A percentile compares a stretch with the other conserved stretches of the same genome.
Evolutionary conservation across 2,329 filamentous ascomycete species (phyloP).

Genomic region (Tolypocladium pustulatum): DNA sequence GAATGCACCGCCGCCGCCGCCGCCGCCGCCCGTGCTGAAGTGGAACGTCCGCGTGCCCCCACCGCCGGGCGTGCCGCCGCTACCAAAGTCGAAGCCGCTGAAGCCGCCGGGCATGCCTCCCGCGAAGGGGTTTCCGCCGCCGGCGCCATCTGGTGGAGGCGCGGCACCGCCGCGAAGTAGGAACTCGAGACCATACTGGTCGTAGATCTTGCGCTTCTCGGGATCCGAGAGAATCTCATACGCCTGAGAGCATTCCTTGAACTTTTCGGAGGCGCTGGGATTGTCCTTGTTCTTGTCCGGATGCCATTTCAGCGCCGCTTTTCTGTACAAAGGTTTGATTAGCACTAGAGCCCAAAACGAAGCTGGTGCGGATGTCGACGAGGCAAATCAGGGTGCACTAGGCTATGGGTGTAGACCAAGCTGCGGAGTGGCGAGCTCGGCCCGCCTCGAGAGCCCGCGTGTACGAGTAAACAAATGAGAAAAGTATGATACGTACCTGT

Average conservation of each 20-base stretch:
- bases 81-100: constrained; percentile 40
- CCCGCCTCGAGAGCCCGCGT: background rate
- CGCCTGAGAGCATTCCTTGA: constrained; percentile 95
- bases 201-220: constrained; percentile 92
- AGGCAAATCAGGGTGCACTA: background rate
- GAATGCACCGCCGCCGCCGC: constrained; percentile 48
- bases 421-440: constrained; percentile 3
- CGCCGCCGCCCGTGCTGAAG: constrained; percentile 47
- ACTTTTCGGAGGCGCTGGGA: constrained; percentile 76
- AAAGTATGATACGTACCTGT: constrained; percentile 50
- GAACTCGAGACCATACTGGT: constrained; percentile 90
- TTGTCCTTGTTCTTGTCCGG: constrained; percentile 98
- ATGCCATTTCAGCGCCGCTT: constrained; percentile 83
- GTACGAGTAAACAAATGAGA: constrained; percentile 2
- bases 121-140: constrained; percentile 50
- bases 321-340: constrained; percentile 40
- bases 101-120: constrained; percentile 46
- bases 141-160: constrained; percentile 49
- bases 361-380: background rate
- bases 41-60: constrained; percentile 49
- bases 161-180: constrained; percentile 68
- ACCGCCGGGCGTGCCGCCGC: constrained; percentile 29
- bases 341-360: constrained; percentile 12
- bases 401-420: background rate
- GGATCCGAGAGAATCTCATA: constrained; percentile 97